A percentile compares a stretch with the other conserved stretches of the same genome.
These are phyloP conservation scores for Metarhizium rileyi DNA, from an alignment of 2,329 filamentous ascomycete genomes.

Conservation along the genomic window DNA sequence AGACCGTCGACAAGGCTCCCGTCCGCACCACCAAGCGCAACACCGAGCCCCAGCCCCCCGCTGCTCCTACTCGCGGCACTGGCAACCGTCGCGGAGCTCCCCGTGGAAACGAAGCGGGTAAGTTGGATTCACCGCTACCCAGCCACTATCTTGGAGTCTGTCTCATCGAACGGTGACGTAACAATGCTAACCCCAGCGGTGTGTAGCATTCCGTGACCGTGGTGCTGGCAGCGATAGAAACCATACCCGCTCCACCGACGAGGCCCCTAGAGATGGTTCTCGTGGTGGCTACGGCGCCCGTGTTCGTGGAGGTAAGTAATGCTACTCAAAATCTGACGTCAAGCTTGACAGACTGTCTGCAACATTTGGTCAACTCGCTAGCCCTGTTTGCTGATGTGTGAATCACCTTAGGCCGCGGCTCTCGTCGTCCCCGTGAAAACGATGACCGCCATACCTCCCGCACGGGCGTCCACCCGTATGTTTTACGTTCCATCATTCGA, in stretches of 20 bases:
- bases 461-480: constrained; percentile 35
- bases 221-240: constrained; percentile 73
- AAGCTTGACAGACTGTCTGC: neutral
- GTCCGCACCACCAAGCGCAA: constrained; percentile 76
- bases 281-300: constrained; percentile 56
- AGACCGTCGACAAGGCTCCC: constrained; percentile 77
- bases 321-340: neutral
- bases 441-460: constrained; percentile 47
- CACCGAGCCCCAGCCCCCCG: constrained; percentile 62
- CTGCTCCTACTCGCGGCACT: constrained; percentile 43
- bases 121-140: constrained; percentile 24
- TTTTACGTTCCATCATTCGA: constrained; percentile 3
- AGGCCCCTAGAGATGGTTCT: constrained; percentile 44
- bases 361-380: neutral
- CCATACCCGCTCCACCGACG: constrained; percentile 69
- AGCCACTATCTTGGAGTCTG: neutral
- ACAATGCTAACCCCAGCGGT: neutral
- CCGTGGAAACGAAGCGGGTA: constrained; percentile 81
- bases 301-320: constrained; percentile 44
- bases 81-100: constrained; percentile 46
- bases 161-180: neutral
- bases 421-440: constrained; percentile 39
- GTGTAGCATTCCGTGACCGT: constrained; percentile 78
- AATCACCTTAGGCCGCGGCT: constrained; percentile 39
- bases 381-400: neutral